Base-by-base conservation (phyloP, 1,139 yeast genomes). In the Arxiozyma bovina region DNA sequence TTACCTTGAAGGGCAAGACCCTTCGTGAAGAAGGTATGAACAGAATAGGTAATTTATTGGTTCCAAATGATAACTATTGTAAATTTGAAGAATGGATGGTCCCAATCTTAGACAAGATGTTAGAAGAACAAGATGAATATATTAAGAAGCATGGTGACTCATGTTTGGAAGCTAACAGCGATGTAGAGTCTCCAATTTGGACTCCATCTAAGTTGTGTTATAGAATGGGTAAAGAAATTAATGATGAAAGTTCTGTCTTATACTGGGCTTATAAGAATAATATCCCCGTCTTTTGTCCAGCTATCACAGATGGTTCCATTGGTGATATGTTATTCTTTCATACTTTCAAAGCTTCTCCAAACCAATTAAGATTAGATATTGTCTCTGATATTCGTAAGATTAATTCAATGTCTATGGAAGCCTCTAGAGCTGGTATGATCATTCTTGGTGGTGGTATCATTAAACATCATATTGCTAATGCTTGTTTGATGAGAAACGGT, bases 291-390 rank as follows among this genome's bases (percentile, higher is more conserved):
- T 93, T 93, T 73, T 93, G 98, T 72, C 99, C 99, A 25, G 95
- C 98, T 5, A 76, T 93, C 58, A 93, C 99, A 4, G 99, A 93
- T 73, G 99, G 99, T 18, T 89, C 97, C 50, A 85, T 93, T 64
- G 99, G 99, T 59, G 99, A 93, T 70, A 93, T 93, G 99, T 79
- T 93, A 57, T 93, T 93, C 71, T 93, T 94, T 85, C 98, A 93
- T 73, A 93, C 99, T 20, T 93, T 90, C 79, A 90, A 88, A 72
- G 80, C 96, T 1, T 85, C 96, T 49, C 97, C 97, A 50, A 82
- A 82, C 62, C 96, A 90, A 68, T 74, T 94, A 57, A 80, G 96
- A 69, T 76, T 93, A 53, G 99, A 93, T 71, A 85, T 93, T 63
- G 99, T 93, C 41, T 87, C 89, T 50, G 99, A 93, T 71, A 93